A percentile compares a stretch with the other conserved stretches of the same genome.
These are phyloP conservation scores for Erigeron canadensis DNA, from an alignment of 129 eudicot species.

Conservation along the genomic window DNA sequence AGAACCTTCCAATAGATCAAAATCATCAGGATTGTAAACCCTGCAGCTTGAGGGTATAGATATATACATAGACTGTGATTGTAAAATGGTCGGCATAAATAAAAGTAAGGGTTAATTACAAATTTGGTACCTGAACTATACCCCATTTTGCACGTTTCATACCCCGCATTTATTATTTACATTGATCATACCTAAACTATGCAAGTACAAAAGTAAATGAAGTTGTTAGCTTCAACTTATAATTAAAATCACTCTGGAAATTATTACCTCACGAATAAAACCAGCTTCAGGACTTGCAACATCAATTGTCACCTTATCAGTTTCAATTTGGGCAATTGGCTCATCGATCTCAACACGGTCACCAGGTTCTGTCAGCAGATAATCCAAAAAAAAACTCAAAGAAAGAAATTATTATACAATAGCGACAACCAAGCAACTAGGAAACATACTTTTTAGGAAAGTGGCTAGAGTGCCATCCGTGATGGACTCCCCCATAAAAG, in stretches of 20 bases:
- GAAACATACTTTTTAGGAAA: conserved; percentile 41
- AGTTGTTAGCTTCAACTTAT: too few relatives aligned
- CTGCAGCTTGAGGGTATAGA: too few relatives aligned
- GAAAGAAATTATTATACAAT: neutral
- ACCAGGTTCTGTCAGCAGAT: conserved; percentile 54
- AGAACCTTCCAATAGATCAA: too few relatives aligned
- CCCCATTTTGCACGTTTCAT: too few relatives aligned
- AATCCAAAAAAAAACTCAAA: neutral
- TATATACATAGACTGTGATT: too few relatives aligned
- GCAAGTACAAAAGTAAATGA: neutral
- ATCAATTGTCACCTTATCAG: conserved; percentile 29
- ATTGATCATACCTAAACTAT: too few relatives aligned
- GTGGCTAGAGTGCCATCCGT: conserved; percentile 50
- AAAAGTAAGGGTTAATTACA: too few relatives aligned
- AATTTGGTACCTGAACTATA: too few relatives aligned
- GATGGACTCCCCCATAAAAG: conserved; percentile 51
- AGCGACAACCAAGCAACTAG: neutral
- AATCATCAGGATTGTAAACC: too few relatives aligned
- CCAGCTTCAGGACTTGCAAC: neutral
- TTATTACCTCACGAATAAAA: neutral
- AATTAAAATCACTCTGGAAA: too few relatives aligned
- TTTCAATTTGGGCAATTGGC: conserved; percentile 73
- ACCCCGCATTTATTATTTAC: too few relatives aligned
- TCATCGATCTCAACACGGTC: conserved; percentile 59
- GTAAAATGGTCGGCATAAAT: too few relatives aligned